phyloP scores from a whole-genome alignment of 352 stramenopile species.

The Blastocystis sp. region DNA sequence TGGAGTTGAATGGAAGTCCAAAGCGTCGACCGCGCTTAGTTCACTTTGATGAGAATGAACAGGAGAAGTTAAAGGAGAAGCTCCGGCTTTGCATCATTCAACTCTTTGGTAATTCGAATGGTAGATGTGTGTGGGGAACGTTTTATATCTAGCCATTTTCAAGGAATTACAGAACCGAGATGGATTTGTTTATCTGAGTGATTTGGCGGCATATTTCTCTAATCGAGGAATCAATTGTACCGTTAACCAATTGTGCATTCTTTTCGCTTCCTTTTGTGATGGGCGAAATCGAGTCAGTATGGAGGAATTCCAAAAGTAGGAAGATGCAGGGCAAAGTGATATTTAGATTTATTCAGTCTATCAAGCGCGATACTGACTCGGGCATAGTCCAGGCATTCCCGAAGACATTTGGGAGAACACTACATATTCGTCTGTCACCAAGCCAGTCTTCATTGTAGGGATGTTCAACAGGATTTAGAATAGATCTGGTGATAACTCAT shows the following conservation, averaged over 20 bases:
- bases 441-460: neutral
- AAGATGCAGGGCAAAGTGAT: too few relatives aligned
- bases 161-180: neutral
- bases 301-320: slow-evolving; percentile 1
- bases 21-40: neutral
- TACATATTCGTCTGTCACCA: slow-evolving; percentile 18
- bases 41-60: neutral
- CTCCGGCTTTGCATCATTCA: slow-evolving; percentile 3
- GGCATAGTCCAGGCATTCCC: slow-evolving; percentile 21
- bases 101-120: neutral
- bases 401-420: neutral
- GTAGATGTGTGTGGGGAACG: neutral
- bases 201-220: neutral
- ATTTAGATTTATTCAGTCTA: neutral
- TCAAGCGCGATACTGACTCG: neutral
- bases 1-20: neutral
- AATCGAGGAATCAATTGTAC: neutral
- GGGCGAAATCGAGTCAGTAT: neutral
- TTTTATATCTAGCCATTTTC: slow-evolving; percentile 1
- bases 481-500: neutral
- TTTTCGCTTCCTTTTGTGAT: neutral
- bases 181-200: neutral
- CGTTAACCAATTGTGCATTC: neutral
- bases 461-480: neutral
- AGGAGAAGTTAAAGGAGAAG: neutral